These are phyloP conservation scores for Vitellaria paradoxa DNA, from an alignment of 179 eudicot species.

Conservation along the genomic window DNA sequence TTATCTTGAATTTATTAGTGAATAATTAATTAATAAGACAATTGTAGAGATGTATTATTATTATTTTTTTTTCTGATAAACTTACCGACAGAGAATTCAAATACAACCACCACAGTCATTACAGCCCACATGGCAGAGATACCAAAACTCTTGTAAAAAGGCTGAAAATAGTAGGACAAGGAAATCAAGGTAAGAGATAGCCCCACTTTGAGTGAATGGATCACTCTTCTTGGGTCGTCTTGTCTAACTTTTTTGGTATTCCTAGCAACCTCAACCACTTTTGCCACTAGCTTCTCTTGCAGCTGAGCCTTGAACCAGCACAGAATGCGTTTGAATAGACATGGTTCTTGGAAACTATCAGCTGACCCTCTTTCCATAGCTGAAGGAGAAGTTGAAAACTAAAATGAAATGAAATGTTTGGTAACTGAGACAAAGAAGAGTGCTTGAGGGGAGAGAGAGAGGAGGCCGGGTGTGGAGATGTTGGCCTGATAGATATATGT, in stretches of 20 bases:
- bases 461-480: too few relatives aligned
- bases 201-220: slow-evolving; percentile 25
- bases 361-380: slow-evolving; percentile 7
- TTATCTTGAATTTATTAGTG: too few relatives aligned
- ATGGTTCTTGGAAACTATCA: not conserved
- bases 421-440: not conserved
- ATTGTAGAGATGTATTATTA: too few relatives aligned
- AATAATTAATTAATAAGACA: too few relatives aligned
- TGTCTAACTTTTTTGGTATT: slow-evolving; percentile 3
- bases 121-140: slow-evolving; percentile 24
- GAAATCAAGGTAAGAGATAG: slow-evolving; percentile 17
- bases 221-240: slow-evolving; percentile 22
- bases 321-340: not conserved
- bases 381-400: too few relatives aligned
- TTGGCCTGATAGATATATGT: too few relatives aligned
- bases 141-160: slow-evolving; percentile 13
- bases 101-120: slow-evolving; percentile 20
- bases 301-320: not conserved
- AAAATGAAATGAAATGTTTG: not conserved
- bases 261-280: slow-evolving; percentile 1
- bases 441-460: not conserved
- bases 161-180: slow-evolving; percentile 12
- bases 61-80: too few relatives aligned
- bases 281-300: not conserved
- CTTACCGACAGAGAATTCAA: slow-evolving; percentile 21